Percentiles rank a stretch among this genome's conserved stretches.
Evolutionary conservation across 2,329 filamentous ascomycete species (phyloP).

Genomic region (Phialemoniopsis sp.): DNA sequence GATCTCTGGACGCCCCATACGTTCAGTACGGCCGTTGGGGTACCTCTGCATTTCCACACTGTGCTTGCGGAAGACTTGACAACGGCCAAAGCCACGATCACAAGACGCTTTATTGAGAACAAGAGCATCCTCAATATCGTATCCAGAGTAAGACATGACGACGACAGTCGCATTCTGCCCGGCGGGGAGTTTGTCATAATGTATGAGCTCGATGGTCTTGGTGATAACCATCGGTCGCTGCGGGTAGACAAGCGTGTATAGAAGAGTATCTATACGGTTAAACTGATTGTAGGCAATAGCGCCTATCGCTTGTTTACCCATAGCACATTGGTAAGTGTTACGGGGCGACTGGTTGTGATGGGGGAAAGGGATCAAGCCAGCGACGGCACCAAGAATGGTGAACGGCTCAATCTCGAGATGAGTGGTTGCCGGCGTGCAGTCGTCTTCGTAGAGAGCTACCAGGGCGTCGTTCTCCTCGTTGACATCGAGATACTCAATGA

Average conservation of each 20-base stretch:
- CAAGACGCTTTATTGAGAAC: slow-evolving; percentile 95
- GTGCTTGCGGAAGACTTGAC: slow-evolving; percentile 97
- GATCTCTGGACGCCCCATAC: slow-evolving; percentile 57
- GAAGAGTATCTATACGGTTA: slow-evolving; percentile 89
- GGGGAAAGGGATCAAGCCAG: slow-evolving; percentile 93
- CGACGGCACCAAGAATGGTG: slow-evolving; percentile 91
- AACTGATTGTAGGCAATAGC: slow-evolving; percentile 98
- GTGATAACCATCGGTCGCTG: slow-evolving; percentile 98
- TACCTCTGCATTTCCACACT: slow-evolving; percentile 84
- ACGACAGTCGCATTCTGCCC: slow-evolving; percentile 97
- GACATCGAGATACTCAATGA: slow-evolving; percentile 95
- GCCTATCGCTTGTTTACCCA: slow-evolving; percentile 99
- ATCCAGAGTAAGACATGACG: slow-evolving; percentile 98
- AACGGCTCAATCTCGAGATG: slow-evolving; percentile 98
- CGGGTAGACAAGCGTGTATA: slow-evolving; percentile 96
- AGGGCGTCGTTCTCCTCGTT: slow-evolving; percentile 98
- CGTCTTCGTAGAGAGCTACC: slow-evolving; percentile 83
- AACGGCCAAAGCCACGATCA: slow-evolving; percentile 91
- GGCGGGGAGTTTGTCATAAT: slow-evolving; percentile 95
- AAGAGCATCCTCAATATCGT: slow-evolving; percentile 98
- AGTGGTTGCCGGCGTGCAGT: slow-evolving; percentile 79
- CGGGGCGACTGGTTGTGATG: slow-evolving; percentile 98
- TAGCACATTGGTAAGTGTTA: slow-evolving; percentile 99
- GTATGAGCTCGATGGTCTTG: slow-evolving; percentile 91
- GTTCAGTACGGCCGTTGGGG: slow-evolving; percentile 69